A percentile compares a stretch with the other conserved stretches of the same genome.
These are phyloP conservation scores for Mycena haematopus DNA, from an alignment of 768 basidiomycete genomes.

Conservation along the genomic window DNA sequence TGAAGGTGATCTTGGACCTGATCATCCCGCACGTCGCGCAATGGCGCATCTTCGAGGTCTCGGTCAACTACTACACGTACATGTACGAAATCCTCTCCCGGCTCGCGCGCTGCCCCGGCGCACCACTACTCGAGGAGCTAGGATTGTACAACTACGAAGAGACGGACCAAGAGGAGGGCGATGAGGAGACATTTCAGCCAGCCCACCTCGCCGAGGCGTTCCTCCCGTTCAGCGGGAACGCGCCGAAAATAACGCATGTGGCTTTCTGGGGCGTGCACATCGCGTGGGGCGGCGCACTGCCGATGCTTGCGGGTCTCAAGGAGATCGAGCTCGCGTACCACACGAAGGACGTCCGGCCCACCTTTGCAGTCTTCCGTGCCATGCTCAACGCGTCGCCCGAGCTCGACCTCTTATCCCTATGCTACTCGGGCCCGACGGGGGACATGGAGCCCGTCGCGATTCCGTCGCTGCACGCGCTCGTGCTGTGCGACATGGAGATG, in stretches of 20 bases:
- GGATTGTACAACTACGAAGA: constrained; percentile 65
- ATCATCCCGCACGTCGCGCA: constrained; percentile 59
- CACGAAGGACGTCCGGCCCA: constrained; percentile 65
- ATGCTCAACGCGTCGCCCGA: constrained; percentile 61
- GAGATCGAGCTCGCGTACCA: constrained; percentile 70
- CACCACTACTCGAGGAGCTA: constrained; percentile 60
- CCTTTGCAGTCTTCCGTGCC: constrained; percentile 55
- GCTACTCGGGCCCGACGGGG: constrained; percentile 63
- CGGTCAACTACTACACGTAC: constrained; percentile 52
- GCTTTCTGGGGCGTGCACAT: constrained; percentile 75
- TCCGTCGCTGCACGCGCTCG: constrained; percentile 46
- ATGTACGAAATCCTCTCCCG: constrained; percentile 51
- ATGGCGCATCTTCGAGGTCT: constrained; percentile 59
- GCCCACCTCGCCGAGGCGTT: constrained; percentile 47
- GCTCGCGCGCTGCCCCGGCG: constrained; percentile 50
- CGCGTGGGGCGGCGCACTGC: constrained; percentile 60
- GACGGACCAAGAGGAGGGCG: constrained; percentile 37
- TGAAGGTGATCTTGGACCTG: constrained; percentile 46
- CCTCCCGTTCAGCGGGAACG: constrained; percentile 59
- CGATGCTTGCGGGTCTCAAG: constrained; percentile 51
- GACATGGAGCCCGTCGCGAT: constrained; percentile 44
- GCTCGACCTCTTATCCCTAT: constrained; percentile 58
- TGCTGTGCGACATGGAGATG: constrained; percentile 47
- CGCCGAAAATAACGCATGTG: constrained; percentile 56
- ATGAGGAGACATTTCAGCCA: constrained; percentile 45